Evolutionary conservation across 2,329 filamentous ascomycete species (phyloP), one percentile per base, ranked within the genome.

Genomic region (Fonsecaea pedrosoi): DNA sequence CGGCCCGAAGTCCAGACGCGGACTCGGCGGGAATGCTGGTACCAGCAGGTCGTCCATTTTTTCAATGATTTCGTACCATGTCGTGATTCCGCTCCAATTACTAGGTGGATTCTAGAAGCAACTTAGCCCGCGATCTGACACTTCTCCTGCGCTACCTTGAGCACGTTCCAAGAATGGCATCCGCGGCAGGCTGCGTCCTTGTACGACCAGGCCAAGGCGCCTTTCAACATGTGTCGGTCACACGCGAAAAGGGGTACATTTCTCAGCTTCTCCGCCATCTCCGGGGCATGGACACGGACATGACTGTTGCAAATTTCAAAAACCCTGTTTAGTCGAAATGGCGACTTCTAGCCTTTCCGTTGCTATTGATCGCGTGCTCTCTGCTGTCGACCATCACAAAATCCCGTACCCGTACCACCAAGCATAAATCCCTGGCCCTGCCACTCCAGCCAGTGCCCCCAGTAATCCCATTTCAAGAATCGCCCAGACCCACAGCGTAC

Each of bases 401-500:
- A 84, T 79, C 1, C 78, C 76, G 74, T 86, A 87, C 2, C 82
- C 83, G 71, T 83, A 85, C 81, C 81, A 87, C 79, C 80, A 84
- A 4, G 84, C 77, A 77, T 83, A 89, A 1, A 74, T 77, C 60
- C 83, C 73, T 13, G 87, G 84, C n/a, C 80, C 76, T 48, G 80
- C 63, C 25, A 86, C 78, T 54, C 84, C 87, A n/a, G 80, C 74
- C 30, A 89, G 80, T 0, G 91, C 91, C 74, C 86, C 88, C 0
- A 83, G 74, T 48, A 96, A 81, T 63, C 92, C 85, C 79, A 97
- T 85, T 81, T 99, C 95, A 55, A 98, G 85, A 25, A 98, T 89
- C 37, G 90, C 88, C 93, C 94, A 98, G 4, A 98, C 86, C 94
- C 94, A 98, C 18, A 98, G 78, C 48, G 92, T 94, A 0, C 92